phyloP scores from a whole-genome alignment of 441 rosid species.

The Gossypium laxum region DNA sequence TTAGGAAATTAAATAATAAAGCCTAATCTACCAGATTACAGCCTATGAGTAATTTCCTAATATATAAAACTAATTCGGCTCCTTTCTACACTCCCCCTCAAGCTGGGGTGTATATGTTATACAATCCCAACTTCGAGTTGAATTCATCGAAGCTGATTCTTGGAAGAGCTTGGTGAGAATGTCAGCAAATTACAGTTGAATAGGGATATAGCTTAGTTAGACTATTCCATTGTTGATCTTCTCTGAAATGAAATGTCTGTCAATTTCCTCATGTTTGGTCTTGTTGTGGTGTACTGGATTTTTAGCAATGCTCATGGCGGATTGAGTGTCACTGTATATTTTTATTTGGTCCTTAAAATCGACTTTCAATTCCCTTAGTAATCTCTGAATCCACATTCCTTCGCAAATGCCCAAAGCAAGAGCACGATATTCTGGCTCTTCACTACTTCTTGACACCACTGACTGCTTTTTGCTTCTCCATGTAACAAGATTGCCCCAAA shows the following conservation, averaged over 20 bases:
- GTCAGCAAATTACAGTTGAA: neutral
- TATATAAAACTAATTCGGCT: neutral
- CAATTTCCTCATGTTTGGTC: neutral
- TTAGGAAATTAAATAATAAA: no score
- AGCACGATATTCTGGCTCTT: neutral
- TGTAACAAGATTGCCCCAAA: neutral
- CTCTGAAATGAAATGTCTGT: neutral
- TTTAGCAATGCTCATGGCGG: neutral
- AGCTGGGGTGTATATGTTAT: neutral
- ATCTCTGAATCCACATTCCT: neutral
- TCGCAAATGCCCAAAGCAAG: neutral
- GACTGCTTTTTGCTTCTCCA: neutral
- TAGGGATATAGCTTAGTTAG: neutral
- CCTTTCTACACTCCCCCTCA: neutral
- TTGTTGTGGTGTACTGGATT: neutral
- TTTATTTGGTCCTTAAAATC: neutral
- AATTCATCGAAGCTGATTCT: neutral
- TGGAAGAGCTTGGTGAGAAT: neutral
- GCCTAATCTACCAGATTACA: neutral
- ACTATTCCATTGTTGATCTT: neutral
- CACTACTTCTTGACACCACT: neutral
- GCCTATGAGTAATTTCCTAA: neutral
- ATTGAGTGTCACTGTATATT: neutral
- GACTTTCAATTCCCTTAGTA: neutral
- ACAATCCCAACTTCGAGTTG: neutral